A percentile compares a stretch with the other conserved stretches of the same genome.
Conservation (phyloP, 768 basidiomycete genomes). For the Panus rudis region DNA sequence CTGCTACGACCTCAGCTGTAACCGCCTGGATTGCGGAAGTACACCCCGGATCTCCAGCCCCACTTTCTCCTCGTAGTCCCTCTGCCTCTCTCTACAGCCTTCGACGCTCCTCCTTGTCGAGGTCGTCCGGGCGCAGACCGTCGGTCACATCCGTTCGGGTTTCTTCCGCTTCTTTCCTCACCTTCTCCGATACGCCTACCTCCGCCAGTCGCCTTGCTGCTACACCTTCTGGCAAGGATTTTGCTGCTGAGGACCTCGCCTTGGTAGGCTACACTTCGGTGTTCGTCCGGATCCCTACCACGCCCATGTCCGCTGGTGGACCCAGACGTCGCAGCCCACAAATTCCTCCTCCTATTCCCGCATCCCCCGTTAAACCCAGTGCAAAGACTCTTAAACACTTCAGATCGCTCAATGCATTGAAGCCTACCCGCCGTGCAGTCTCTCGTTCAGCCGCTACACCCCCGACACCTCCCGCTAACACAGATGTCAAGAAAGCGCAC, state of each 20-base stretch:
- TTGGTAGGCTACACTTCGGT: slow-evolving; percentile 59
- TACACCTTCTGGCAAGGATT: slow-evolving; percentile 42
- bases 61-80: slow-evolving; percentile 27
- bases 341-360: slow-evolving; percentile 13
- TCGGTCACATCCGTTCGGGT: slow-evolving; percentile 33
- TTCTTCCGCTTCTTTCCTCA: slow-evolving; percentile 42
- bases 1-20: slow-evolving; percentile 44
- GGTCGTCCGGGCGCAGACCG: slow-evolving; percentile 19
- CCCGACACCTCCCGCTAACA: slow-evolving; percentile 16
- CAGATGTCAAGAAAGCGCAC: slow-evolving; percentile 6
- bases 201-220: slow-evolving; percentile 19
- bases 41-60: slow-evolving; percentile 60
- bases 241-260: slow-evolving; percentile 44
- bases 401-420: slow-evolving; percentile 46
- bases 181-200: slow-evolving; percentile 35
- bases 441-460: slow-evolving; percentile 27
- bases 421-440: slow-evolving; percentile 25
- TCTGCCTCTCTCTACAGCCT: slow-evolving; percentile 12
- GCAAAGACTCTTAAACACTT: slow-evolving; percentile 33
- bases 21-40: slow-evolving; percentile 58
- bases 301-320: slow-evolving; percentile 29
- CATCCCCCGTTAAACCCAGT: slow-evolving; percentile 10
- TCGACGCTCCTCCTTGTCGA: slow-evolving; percentile 27
- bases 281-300: slow-evolving; percentile 52
- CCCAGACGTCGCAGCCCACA: slow-evolving; percentile 6